Evolutionary conservation across 1,139 yeast genomes (phyloP).

Genomic region (Pichia sp.): DNA sequence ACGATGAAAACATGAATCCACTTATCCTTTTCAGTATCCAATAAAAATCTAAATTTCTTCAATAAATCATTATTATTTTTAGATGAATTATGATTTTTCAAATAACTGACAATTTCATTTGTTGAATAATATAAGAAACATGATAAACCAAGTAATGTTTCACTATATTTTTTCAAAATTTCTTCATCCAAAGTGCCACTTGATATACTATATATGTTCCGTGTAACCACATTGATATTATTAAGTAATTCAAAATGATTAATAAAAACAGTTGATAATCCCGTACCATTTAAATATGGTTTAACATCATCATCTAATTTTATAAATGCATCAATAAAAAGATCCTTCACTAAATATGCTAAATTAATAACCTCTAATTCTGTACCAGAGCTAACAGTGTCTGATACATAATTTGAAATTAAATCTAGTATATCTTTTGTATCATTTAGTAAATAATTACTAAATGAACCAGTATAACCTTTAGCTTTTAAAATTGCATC

Average conservation of each 20-base stretch:
- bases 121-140: constrained; percentile 25
- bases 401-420: constrained; percentile 6
- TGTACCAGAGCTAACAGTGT: constrained; percentile 2
- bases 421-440: constrained; percentile 4
- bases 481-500: constrained; percentile 4
- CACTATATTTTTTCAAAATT: constrained; percentile 8
- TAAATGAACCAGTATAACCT: not conserved
- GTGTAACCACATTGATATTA: constrained; percentile 20
- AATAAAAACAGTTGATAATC: constrained; percentile 22
- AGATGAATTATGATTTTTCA: not conserved
- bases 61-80: not conserved
- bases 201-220: constrained; percentile 10
- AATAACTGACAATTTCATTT: constrained; percentile 15
- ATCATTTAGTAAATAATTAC: constrained; percentile 2
- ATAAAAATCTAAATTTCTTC: constrained; percentile 14
- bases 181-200: not conserved
- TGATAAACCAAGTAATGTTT: constrained; percentile 20
- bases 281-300: constrained; percentile 14
- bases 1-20: constrained; percentile 27
- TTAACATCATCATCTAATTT: constrained; percentile 23
- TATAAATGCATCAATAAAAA: constrained; percentile 21
- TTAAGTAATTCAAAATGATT: constrained; percentile 18
- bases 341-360: constrained; percentile 13
- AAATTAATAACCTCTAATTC: constrained; percentile 8
- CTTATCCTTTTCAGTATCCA: constrained; percentile 19